Evolutionary conservation across 2,329 filamentous ascomycete species (phyloP).

Genomic region (Thelonectria blattea): DNA sequence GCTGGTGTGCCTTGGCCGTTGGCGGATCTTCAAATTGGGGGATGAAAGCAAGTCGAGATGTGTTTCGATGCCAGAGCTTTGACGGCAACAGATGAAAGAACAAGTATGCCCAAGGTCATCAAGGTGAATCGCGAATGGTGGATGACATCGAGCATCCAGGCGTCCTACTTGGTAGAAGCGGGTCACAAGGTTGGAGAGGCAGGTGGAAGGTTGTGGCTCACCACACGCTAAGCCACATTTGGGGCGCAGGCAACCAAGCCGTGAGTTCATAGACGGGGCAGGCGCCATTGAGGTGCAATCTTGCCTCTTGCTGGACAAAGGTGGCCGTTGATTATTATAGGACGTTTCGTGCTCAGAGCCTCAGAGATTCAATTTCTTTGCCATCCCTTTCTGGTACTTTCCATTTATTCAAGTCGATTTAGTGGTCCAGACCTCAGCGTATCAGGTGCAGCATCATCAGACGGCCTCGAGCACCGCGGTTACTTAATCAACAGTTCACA

Average conservation of each 20-base stretch:
- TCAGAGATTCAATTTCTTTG: too few relatives aligned
- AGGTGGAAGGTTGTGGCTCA: slow-evolving; percentile 33
- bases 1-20: slow-evolving; percentile 18
- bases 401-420: too few relatives aligned
- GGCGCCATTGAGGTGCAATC: neutral
- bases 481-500: slow-evolving; percentile 16
- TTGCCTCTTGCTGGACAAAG: neutral
- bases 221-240: slow-evolving; percentile 29
- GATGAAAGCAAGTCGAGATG: neutral
- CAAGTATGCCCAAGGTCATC: slow-evolving; percentile 20
- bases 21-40: slow-evolving; percentile 1
- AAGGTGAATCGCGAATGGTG: slow-evolving; percentile 26
- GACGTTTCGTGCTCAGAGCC: too few relatives aligned
- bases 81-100: slow-evolving; percentile 8
- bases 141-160: slow-evolving; percentile 36
- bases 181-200: slow-evolving; percentile 36
- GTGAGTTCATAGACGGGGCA: neutral
- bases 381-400: too few relatives aligned
- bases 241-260: slow-evolving; percentile 31
- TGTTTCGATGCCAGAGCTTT: neutral
- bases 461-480: neutral
- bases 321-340: too few relatives aligned
- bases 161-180: neutral
- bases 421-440: too few relatives aligned
- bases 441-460: neutral